Base-by-base conservation (phyloP, 345 rosid genomes). In the Physaria fendleri region DNA sequence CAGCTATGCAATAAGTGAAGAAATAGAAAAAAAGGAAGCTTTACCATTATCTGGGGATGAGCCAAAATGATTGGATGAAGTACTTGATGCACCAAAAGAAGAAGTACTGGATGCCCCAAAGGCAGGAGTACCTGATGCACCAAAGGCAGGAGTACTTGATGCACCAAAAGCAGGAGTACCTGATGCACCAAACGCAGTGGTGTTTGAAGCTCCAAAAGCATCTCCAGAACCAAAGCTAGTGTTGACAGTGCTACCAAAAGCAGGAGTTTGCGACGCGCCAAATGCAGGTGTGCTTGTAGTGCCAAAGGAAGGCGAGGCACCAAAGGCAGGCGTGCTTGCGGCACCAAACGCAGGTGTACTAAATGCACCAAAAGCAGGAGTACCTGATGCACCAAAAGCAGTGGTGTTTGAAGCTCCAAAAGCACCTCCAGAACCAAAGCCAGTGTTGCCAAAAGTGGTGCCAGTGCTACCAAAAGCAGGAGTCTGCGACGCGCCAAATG, bases 41-140 rank as follows among this genome's bases (percentile, higher is more conserved):
- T 62, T 76, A 84, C 97, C 90, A 22, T 84, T 86, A 52, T 85
- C 77, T 46, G 95, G 83, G 69, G 81, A 61, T 4, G 97, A 79
- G 40, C 85, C 79, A 72, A 87, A 93, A 75, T 78, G 79, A 55
- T 80, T 83, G 28, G 87, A 77, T 50, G 91, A 76, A 8, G 79
- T 63, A 62, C 77, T 79, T 15, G 94, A 76, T 55, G 82, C 62
- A 14, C 87, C 87, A 65, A 82, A 85, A 30, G 80, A 57, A 44
- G 69, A 54, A 33, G 5, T 43, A 17, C 55, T 54, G 0, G 69
- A 65, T 34, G 68, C 50, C 0, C 60, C 68, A 40, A 64, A 64
- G 27, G 60, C 27, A 52, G 68, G 68, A 22, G 21, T 8, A 1
- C 44, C 0, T 2, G 68, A 63, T 63, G 69, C 61, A 16, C 69